phyloP scores from a whole-genome alignment of 495 filamentous ascomycete genomes.

The Neurospora cerealis region DNA sequence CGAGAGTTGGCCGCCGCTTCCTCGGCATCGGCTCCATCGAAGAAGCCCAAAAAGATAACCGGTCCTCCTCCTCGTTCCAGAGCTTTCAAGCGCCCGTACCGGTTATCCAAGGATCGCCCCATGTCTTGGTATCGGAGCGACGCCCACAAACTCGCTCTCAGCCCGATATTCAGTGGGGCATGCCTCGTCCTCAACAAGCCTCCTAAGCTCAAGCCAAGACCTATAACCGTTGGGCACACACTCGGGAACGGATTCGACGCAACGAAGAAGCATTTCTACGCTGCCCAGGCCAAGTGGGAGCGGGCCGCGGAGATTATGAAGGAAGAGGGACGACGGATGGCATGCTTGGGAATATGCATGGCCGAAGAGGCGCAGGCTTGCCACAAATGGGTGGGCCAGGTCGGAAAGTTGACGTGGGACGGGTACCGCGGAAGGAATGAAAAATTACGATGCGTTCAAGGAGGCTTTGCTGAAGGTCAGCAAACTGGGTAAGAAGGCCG shows the following conservation, averaged over 20 bases:
- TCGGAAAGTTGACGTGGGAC: neutral
- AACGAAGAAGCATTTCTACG: neutral
- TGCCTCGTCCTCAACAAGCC: neutral
- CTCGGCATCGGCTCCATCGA: neutral
- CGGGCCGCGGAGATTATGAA: neutral
- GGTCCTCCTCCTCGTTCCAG: neutral
- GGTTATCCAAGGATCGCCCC: neutral
- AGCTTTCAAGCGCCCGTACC: neutral
- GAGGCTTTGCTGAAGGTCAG: neutral
- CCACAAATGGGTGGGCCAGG: neutral
- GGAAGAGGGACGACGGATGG: neutral
- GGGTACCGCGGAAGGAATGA: neutral
- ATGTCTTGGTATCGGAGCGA: neutral
- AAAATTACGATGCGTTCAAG: neutral
- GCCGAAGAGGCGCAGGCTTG: neutral
- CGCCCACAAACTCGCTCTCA: neutral
- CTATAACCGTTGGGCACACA: neutral
- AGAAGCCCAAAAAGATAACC: neutral
- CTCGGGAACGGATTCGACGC: neutral
- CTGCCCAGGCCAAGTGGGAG: neutral
- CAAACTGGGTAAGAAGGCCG: accelerated
- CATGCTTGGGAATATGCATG: neutral
- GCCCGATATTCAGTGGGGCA: no score
- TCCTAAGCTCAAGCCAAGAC: neutral
- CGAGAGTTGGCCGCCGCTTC: neutral